A percentile compares a stretch with the other conserved stretches of the same genome.
These are phyloP conservation scores for Starmerella asiatica DNA, from an alignment of 805 yeast species.

Conservation along the genomic window DNA sequence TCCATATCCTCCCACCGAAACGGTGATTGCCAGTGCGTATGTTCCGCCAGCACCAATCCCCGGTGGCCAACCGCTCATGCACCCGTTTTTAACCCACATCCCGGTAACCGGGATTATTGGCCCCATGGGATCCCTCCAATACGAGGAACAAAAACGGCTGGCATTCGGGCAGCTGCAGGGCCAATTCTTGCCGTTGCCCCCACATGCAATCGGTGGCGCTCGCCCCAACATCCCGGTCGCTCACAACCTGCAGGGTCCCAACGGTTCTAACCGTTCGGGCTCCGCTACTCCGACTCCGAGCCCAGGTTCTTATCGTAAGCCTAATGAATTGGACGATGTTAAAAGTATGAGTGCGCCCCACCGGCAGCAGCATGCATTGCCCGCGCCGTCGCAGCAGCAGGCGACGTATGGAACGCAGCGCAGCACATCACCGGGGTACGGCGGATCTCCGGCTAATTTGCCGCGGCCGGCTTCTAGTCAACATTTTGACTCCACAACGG, in stretches of 20 bases:
- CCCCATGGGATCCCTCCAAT: constrained; percentile 16
- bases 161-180: constrained; percentile 19
- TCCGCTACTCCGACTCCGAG: constrained; percentile 3
- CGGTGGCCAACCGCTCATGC: constrained; percentile 13
- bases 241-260: constrained; percentile 12
- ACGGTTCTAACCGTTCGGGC: background rate
- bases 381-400: constrained; percentile 1
- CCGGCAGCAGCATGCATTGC: background rate
- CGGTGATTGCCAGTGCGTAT: background rate
- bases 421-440: background rate
- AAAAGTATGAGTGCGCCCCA: background rate
- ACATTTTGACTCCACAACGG: background rate
- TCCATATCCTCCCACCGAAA: background rate
- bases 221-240: constrained; percentile 15
- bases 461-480: background rate
- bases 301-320: background rate
- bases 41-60: background rate
- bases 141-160: constrained; percentile 20
- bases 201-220: constrained; percentile 15
- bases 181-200: constrained; percentile 14
- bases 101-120: constrained; percentile 20
- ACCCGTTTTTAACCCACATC: constrained; percentile 18
- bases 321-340: background rate
- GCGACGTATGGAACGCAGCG: background rate
- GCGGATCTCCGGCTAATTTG: background rate